A percentile compares a stretch with the other conserved stretches of the same genome.
Conservation (phyloP, 257 asterid species). For the Gardenia jasminoides region DNA sequence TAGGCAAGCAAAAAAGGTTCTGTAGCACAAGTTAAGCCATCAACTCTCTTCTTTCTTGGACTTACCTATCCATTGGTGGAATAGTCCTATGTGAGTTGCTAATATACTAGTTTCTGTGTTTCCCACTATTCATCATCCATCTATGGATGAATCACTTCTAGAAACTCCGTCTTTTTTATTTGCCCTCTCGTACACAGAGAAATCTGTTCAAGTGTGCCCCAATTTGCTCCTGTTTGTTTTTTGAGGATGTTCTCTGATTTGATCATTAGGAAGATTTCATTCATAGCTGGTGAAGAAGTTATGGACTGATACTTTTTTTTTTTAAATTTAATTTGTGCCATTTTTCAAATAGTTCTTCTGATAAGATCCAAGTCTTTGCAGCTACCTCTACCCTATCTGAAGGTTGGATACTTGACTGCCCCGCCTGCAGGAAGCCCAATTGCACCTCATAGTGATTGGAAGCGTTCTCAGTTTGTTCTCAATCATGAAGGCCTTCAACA, state of each 20-base stretch:
- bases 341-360: slow-evolving; percentile 17
- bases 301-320: neutral
- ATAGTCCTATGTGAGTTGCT: neutral
- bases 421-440: slow-evolving; percentile 88
- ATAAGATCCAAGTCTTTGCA: slow-evolving; percentile 39
- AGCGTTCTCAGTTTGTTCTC: slow-evolving; percentile 71
- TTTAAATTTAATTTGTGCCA: neutral
- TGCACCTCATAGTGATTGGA: slow-evolving; percentile 98
- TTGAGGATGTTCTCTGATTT: neutral
- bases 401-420: slow-evolving; percentile 87
- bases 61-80: neutral
- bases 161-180: neutral
- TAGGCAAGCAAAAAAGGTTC: neutral
- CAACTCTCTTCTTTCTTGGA: neutral
- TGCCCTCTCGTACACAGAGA: neutral
- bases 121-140: neutral
- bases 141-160: neutral
- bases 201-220: neutral
- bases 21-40: neutral
- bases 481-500: slow-evolving; percentile 91
- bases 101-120: neutral
- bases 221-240: neutral
- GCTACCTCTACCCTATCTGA: slow-evolving; percentile 93
- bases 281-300: neutral
- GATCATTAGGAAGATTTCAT: too few species aligned